Evolutionary conservation across 331 rosid genomes (phyloP).

Genomic region (Cydonia oblonga): DNA sequence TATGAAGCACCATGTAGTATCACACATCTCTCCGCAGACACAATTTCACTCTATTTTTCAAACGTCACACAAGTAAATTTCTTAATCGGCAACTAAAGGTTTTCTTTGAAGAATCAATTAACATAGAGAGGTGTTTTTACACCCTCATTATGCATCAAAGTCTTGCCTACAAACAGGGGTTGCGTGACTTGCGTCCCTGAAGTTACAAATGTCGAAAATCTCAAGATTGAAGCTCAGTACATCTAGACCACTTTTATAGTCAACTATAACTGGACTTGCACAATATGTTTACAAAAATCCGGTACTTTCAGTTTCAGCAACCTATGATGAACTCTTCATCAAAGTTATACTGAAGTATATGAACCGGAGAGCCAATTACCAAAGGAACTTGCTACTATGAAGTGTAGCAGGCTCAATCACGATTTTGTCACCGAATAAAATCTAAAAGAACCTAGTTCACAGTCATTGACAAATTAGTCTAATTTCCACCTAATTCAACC

Average conservation of each 20-base stretch:
- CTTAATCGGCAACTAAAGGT: background rate
- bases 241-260: background rate
- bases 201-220: background rate
- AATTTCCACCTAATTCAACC: background rate
- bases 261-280: background rate
- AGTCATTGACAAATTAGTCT: background rate
- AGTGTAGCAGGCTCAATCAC: background rate
- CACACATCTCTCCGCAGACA: background rate
- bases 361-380: background rate
- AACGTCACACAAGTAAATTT: background rate
- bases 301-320: background rate
- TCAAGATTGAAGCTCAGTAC: background rate
- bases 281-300: background rate
- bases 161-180: background rate
- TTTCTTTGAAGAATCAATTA: background rate
- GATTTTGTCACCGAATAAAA: background rate
- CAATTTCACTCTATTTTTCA: background rate
- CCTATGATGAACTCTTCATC: background rate
- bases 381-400: background rate
- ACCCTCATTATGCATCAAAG: background rate
- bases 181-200: background rate
- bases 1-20: background rate
- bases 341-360: background rate
- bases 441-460: too few species aligned
- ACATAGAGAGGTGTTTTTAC: background rate